A percentile compares a stretch with the other conserved stretches of the same genome.
Evolutionary conservation across 495 filamentous ascomycete species (phyloP).

Genomic region (Usnea hakonensis): DNA sequence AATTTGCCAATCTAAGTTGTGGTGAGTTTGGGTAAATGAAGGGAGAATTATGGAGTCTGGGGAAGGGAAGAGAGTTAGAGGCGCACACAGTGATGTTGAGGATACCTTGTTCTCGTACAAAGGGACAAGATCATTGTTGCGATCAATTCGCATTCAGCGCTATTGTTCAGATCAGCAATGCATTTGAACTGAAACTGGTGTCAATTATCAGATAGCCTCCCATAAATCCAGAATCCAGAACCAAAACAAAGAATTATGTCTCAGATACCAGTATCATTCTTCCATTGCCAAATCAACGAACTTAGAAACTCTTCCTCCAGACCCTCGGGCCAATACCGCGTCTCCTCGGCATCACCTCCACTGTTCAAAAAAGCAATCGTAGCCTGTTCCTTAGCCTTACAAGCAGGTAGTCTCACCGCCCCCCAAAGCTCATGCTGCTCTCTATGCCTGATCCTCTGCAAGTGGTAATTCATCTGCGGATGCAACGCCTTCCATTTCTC

Average conservation of each 20-base stretch:
- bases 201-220: not conserved
- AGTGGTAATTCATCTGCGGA: not conserved
- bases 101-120: not conserved
- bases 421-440: slow-evolving; percentile 3
- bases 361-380: not conserved
- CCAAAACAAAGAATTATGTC: not conserved
- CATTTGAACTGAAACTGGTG: not conserved
- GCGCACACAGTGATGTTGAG: not conserved
- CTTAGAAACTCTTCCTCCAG: not conserved
- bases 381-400: not conserved
- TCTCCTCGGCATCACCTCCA: not conserved
- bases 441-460: not conserved
- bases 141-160: not conserved
- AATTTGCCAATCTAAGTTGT: not conserved
- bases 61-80: not conserved
- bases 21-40: not conserved
- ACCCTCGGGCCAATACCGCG: not conserved
- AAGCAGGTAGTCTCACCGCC: not conserved
- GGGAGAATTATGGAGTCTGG: not conserved
- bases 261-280: not conserved
- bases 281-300: not conserved
- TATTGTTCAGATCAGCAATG: not conserved
- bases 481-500: not conserved
- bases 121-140: not conserved
- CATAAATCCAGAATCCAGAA: not conserved